Base-by-base conservation (phyloP, 139 green algal genomes). In the Microglena sp. region DNA sequence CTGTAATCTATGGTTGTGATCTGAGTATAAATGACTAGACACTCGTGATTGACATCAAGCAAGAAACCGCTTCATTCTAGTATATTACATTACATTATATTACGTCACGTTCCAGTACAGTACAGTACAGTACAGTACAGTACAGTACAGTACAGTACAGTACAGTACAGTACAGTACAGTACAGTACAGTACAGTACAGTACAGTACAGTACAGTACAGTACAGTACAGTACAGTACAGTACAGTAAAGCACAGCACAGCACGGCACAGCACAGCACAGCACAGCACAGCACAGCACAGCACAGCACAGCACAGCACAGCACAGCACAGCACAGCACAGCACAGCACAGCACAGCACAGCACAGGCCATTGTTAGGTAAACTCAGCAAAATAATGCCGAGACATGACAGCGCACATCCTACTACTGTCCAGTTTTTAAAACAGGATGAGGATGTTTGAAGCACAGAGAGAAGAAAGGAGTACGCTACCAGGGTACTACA, bases 291-390 rank as follows among this genome's bases (percentile, higher is more conserved):
- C 56, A 63, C 56, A 63, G 56, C 56, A 63, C 56, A 63, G 56
- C 56, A 63, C 32, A 46, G 56, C 56, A 63, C 32, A 63, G 56
- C 56, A 63, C 56, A 63, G 56, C 56, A 63, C 29, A 63, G 27
- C 55, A 26, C 50, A 26, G 50, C 53, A 63, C 62, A 68, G 45
- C 62, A 60, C 62, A 68, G 45, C 62, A 68, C 66, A 72, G 50
- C 50, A 70, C 64, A 56, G 62, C 45, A 45, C 62, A 61, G 45
- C 45, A 69, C 62, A 69, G 45, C 62, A 69, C 45, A 62, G 62
- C 50, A 62, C 62, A 60, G 28, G 33, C 55, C 62, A 60, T n/a
- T n/a, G n/a, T n/a, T n/a, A n/a, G n/a, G n/a, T n/a, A n/a, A n/a
- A n/a, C n/a, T n/a, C n/a, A n/a, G n/a, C n/a, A n/a, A n/a, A n/a